Conservation (phyloP, 108 stramenopile species). For the Aurantiochytrium sp. region DNA sequence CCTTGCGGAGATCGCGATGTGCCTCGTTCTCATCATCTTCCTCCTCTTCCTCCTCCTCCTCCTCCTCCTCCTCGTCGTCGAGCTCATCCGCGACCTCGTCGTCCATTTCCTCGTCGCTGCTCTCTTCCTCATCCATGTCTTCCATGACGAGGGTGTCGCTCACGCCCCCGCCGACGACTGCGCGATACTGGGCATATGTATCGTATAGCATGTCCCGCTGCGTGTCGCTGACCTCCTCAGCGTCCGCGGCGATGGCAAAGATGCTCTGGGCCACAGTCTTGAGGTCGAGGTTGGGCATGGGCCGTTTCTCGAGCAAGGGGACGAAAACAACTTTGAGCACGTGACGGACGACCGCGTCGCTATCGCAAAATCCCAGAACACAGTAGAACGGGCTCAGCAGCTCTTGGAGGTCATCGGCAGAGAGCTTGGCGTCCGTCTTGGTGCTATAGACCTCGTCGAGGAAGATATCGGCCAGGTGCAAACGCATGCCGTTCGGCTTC, state of each 20-base stretch:
- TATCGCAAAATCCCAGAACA: background rate
- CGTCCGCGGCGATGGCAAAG: constrained; percentile 9
- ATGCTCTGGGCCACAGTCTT: background rate
- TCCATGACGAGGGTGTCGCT: background rate
- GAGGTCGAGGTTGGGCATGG: background rate
- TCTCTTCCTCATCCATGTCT: background rate
- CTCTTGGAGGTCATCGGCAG: background rate
- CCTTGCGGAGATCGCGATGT: background rate
- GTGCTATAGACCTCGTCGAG: background rate
- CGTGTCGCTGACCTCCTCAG: background rate
- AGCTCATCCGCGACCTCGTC: background rate
- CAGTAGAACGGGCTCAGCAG: background rate
- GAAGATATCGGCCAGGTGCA: background rate
- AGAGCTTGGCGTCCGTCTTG: background rate
- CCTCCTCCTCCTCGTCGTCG: background rate
- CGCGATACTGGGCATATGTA: background rate
- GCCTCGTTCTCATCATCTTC: background rate
- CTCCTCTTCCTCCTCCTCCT: background rate
- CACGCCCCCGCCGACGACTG: background rate
- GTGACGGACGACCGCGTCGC: background rate
- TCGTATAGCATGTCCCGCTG: constrained; percentile 16
- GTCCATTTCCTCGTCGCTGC: background rate
- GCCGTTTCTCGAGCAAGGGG: background rate
- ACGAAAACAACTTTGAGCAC: background rate
- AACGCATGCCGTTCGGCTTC: background rate